Evolutionary conservation across 2,329 filamentous ascomycete genomes (phyloP), one percentile per base, ranked within the genome.

Genomic region (Pseudogymnoascus sp.): DNA sequence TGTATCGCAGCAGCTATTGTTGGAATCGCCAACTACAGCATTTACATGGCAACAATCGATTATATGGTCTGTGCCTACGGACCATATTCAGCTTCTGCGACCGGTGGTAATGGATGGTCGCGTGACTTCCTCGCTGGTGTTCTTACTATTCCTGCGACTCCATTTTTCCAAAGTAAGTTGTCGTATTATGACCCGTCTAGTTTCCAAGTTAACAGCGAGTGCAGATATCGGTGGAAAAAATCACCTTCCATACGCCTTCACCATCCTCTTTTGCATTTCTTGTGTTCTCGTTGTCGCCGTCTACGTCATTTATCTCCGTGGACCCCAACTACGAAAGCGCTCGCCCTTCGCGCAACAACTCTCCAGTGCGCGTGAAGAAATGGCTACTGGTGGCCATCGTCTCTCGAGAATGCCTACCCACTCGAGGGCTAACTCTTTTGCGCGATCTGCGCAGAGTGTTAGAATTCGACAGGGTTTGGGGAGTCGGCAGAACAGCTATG

Each of bases 41-140:
- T 90, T 64, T 90, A 90, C 76, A 89, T 89, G 84, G 86, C 87
- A 1, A 89, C 87, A 1, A 88, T 90, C 67, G 86, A 91, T 73
- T 91, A 91, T 76, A 90, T 90, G 83, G 83, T 90, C 37, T 86
- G 85, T 64, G 86, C 87, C 0, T 90, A 91, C 69, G 89, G 88
- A 0, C 84, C 84, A 0, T 91, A 90, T 72, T 84, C 87, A 1
- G 88, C 88, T 1, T 90, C 87, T 0, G 89, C 89, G 0, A 91
- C 88, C 0, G 89, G 88, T 42, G 88, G 88, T 18, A 91, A 91
- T 67, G 89, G 88, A 1, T 90, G 88, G 76, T 81, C 87, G 2
- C 81, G 89, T 67, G 88, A 91, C 71, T 86, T 91, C 74, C 77
- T 91, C 0, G 89, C 88, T 1, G 88, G 89, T 73, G 79, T 90